Percentiles rank a stretch among this genome's conserved stretches.
These are phyloP conservation scores for Fonsecaea erecta DNA, from an alignment of 2,329 filamentous ascomycete genomes.

Conservation along the genomic window DNA sequence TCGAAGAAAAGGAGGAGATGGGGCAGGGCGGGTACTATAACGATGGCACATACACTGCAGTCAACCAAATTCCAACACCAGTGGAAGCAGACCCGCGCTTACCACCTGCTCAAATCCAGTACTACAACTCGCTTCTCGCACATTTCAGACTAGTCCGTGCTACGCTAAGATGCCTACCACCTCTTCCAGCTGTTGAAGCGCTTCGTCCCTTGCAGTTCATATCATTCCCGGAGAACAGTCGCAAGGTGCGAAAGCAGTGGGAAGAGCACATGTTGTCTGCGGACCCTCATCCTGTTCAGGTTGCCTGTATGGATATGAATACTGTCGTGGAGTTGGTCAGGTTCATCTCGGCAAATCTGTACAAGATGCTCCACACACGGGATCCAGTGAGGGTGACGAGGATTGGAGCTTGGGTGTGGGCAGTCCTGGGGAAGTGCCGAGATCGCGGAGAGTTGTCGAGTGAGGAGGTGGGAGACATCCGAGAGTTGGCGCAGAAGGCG, in stretches of 20 bases:
- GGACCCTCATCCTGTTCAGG: slow-evolving; percentile 55
- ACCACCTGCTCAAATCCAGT: slow-evolving; percentile 64
- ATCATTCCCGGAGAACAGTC: slow-evolving; percentile 59
- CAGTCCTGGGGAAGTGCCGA: slow-evolving; percentile 74
- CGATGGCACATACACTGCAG: slow-evolving; percentile 78
- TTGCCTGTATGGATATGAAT: slow-evolving; percentile 62
- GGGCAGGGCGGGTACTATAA: slow-evolving; percentile 64
- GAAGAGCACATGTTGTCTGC: slow-evolving; percentile 45
- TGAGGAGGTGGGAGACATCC: slow-evolving; percentile 73
- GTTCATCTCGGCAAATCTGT: slow-evolving; percentile 61
- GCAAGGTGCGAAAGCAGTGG: slow-evolving; percentile 63
- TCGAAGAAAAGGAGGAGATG: neutral
- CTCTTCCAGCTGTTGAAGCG: slow-evolving; percentile 56
- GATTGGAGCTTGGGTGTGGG: slow-evolving; percentile 85
- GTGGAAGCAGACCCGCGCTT: slow-evolving; percentile 47
- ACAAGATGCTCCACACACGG: slow-evolving; percentile 65
- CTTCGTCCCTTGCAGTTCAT: slow-evolving; percentile 60
- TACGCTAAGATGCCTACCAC: slow-evolving; percentile 62
- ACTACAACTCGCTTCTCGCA: slow-evolving; percentile 67
- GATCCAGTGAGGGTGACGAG: slow-evolving; percentile 65
- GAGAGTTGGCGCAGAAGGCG: slow-evolving; percentile 79
- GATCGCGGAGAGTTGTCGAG: slow-evolving; percentile 76
- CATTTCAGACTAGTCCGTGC: slow-evolving; percentile 70
- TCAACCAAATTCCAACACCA: slow-evolving; percentile 49
- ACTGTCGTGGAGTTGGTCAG: slow-evolving; percentile 69